These are phyloP conservation scores for Aspergillus uvarum DNA, from an alignment of 2,329 filamentous ascomycete species.

Conservation along the genomic window DNA sequence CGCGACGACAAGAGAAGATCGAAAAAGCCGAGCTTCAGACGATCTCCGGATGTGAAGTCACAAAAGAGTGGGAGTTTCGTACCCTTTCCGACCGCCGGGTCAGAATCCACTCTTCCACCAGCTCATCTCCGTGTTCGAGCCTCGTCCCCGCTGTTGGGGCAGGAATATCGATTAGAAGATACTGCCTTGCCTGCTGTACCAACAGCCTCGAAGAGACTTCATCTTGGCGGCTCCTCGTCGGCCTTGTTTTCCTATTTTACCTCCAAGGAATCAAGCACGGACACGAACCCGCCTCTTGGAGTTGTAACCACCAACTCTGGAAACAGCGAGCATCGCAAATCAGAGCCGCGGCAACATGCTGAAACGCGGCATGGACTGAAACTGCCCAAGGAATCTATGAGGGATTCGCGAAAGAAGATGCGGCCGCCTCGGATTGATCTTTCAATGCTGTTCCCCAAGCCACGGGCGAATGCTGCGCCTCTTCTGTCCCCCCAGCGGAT, in stretches of 20 bases:
- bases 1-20: conserved; percentile 26
- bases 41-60: conserved; percentile 40
- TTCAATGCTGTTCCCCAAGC: conserved; percentile 45
- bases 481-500: conserved; percentile 45
- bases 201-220: conserved; percentile 36
- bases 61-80: conserved; percentile 25
- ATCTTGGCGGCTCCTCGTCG: conserved; percentile 45
- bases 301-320: conserved; percentile 9
- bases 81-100: conserved; percentile 27
- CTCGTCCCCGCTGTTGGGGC: conserved; percentile 48
- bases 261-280: conserved; percentile 41
- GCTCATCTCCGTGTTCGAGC: conserved; percentile 42
- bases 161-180: conserved; percentile 35
- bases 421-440: conserved; percentile 44
- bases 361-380: conserved; percentile 26
- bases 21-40: conserved; percentile 42
- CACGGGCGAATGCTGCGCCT: conserved; percentile 31
- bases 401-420: conserved; percentile 40
- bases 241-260: conserved; percentile 51
- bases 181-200: conserved; percentile 31
- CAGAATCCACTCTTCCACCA: conserved; percentile 21
- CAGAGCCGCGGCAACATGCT: conserved; percentile 17
- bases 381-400: conserved; percentile 25
- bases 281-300: conserved; percentile 29
- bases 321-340: conserved; percentile 3